Evolutionary conservation across 208 protist species (phyloP).

Genomic region (Phytomonas francai): DNA sequence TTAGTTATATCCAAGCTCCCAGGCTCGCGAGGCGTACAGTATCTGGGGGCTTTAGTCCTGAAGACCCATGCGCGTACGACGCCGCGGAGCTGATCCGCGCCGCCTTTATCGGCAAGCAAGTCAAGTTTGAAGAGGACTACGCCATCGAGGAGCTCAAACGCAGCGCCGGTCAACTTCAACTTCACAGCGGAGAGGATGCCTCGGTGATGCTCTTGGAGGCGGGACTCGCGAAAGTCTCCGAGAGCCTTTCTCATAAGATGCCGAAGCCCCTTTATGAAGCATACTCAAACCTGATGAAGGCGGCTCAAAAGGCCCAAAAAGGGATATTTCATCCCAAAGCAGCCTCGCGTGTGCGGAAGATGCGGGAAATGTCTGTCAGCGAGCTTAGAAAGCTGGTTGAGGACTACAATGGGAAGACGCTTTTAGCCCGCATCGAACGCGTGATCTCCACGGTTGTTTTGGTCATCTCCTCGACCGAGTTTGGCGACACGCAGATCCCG

Average conservation of each 20-base stretch:
- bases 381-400: conserved; percentile 34
- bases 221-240: conserved; percentile 60
- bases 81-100: conserved; percentile 78
- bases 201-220: conserved; percentile 58
- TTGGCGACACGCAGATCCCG: conserved; percentile 53
- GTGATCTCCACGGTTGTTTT: conserved; percentile 51
- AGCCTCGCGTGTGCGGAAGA: conserved; percentile 42
- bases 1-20: conserved; percentile 83
- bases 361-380: conserved; percentile 38
- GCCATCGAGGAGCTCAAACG: conserved; percentile 75
- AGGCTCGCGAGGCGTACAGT: conserved; percentile 47
- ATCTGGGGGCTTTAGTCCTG: conserved; percentile 53
- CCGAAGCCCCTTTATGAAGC: conserved; percentile 60
- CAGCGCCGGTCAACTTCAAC: conserved; percentile 55
- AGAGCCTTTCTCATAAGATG: conserved; percentile 44
- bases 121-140: conserved; percentile 83
- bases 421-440: conserved; percentile 72
- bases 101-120: conserved; percentile 79
- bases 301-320: conserved; percentile 42
- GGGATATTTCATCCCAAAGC: conserved; percentile 66
- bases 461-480: conserved; percentile 35
- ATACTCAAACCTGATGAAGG: conserved; percentile 41
- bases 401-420: conserved; percentile 38
- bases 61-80: conserved; percentile 85
- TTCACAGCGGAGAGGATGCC: conserved; percentile 42